Evolutionary conservation across 164 flowering plant genomes (phyloP), one percentile per base, ranked within the genome.

Genomic region (Nymphaea colorata): DNA sequence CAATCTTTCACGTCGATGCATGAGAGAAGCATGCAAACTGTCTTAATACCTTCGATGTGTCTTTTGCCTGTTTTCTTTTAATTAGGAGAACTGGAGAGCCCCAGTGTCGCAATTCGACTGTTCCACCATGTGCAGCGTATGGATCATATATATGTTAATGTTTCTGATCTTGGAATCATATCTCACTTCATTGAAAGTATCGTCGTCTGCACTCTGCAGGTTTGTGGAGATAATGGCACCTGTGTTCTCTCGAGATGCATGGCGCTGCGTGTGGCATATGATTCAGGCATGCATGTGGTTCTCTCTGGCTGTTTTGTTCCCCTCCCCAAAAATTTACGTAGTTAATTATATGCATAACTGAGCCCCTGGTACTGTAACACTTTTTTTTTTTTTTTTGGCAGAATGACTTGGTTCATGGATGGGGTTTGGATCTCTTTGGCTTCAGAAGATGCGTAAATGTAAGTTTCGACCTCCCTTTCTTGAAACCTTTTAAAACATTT

Each of bases 71-170:
- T 78, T 65, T 64, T 62, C 59, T 71, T 68, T 61, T 63, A 25
- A 61, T 14, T 81, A 93, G 98, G 71, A 76, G 62, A 71, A 83
- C 91, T 60, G 78, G 82, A 75, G 96, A 87, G 79, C 84, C 77
- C 70, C 82, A 90, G 87, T 93, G 97, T 79, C 61, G 64, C 0
- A 80, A 89, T 62, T 90, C 90, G 3, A 86, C 69, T 83, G 71
- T 82, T 70, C 98, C 98, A 64, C 98, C 98, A 12, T 93, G 97
- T 78, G 98, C 97, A 70, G 94, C 84, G 96, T 93, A 91, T 78
- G 98, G 67, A 45, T 53, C 64, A 15, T 42, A 6, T 18, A 69
- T 25, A 25, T 25, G 36, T 25, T 25, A 2, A 16, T 41, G 14
- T 3, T 51, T 51, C 17, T 66, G 17, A 15, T 47, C 7, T 61